Evolutionary conservation across 2,329 filamentous ascomycete genomes (phyloP).

Genomic region (Aspergillus sp.): DNA sequence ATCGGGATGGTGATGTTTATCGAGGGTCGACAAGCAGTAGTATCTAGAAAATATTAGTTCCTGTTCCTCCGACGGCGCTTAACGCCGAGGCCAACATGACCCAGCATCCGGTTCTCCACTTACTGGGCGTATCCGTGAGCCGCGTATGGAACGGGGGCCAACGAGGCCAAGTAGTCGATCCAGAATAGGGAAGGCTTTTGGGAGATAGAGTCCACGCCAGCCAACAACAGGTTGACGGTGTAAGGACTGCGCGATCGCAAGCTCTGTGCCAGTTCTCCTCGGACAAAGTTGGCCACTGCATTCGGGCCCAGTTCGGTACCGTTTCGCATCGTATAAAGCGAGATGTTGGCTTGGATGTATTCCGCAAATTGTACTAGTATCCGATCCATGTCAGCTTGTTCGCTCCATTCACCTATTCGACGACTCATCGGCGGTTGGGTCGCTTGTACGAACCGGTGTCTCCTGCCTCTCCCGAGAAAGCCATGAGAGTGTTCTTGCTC

Average conservation of each 20-base stretch:
- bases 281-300: constrained; percentile 89
- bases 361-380: constrained; percentile 91
- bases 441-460: constrained; percentile 70
- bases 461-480: constrained; percentile 92
- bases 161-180: constrained; percentile 92
- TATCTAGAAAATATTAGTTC: constrained; percentile 58
- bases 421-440: not conserved
- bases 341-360: constrained; percentile 97
- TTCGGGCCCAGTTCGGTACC: constrained; percentile 86
- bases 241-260: constrained; percentile 91
- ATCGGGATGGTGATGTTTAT: constrained; percentile 97
- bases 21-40: constrained; percentile 95
- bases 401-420: not conserved
- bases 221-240: constrained; percentile 93
- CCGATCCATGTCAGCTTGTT: constrained; percentile 15
- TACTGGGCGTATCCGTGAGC: constrained; percentile 98
- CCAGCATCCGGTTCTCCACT: constrained; percentile 31
- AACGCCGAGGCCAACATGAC: not conserved
- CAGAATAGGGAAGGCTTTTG: constrained; percentile 91
- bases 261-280: constrained; percentile 86
- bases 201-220: constrained; percentile 88
- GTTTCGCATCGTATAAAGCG: constrained; percentile 98
- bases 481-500: constrained; percentile 93
- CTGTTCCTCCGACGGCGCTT: not conserved
- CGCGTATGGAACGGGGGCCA: constrained; percentile 87